phyloP scores from a whole-genome alignment of 306 rosid species.

The Ormosia semicastrata region DNA sequence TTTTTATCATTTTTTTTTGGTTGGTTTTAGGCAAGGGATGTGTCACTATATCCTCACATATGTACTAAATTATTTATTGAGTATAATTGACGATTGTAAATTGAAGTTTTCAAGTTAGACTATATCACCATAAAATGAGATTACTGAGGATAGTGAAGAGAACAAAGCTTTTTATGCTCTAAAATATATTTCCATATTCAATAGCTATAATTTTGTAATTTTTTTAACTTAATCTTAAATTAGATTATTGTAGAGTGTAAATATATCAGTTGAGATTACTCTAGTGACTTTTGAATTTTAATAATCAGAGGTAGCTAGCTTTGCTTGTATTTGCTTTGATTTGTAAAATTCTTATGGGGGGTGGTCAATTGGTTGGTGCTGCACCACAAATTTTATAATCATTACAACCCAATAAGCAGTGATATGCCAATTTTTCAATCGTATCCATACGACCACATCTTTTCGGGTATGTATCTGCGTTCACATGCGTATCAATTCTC shows the following conservation, averaged over 20 bases:
- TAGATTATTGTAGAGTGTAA: neutral
- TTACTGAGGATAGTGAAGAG: slow-evolving; percentile 1
- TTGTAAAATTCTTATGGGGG: neutral
- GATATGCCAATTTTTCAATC: neutral
- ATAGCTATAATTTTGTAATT: neutral
- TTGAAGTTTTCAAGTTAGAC: neutral
- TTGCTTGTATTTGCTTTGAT: neutral
- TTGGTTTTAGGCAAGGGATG: neutral
- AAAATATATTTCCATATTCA: neutral
- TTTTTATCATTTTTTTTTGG: neutral
- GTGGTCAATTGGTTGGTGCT: neutral
- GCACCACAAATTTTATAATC: neutral
- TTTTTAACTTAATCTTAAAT: neutral
- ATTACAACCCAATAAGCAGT: neutral
- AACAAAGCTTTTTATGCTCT: neutral
- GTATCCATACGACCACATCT: neutral
- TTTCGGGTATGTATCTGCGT: neutral
- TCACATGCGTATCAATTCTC: neutral
- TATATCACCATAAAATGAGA: neutral
- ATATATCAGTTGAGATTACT: neutral
- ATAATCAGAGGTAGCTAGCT: neutral
- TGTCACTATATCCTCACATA: neutral
- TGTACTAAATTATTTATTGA: neutral
- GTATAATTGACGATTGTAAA: neutral
- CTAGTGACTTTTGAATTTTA: neutral